Percentiles rank a stretch among this genome's conserved stretches.
Conservation (phyloP, 768 basidiomycete genomes). For the Kwoniella dendrophila region DNA sequence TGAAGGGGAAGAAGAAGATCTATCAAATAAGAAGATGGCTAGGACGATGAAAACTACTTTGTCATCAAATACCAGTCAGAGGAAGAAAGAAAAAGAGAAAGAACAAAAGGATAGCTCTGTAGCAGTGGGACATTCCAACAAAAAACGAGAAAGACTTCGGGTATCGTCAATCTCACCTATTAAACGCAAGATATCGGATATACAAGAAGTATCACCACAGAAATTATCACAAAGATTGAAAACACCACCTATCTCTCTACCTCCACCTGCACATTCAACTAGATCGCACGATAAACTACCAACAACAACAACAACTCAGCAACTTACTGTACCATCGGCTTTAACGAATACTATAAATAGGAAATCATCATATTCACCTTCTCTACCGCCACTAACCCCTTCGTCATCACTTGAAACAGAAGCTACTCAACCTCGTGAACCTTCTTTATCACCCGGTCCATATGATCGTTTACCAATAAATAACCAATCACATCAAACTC, state of each 20-base stretch:
- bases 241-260: neutral
- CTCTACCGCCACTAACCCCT: neutral
- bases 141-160: neutral
- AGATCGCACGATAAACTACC: neutral
- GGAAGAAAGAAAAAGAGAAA: no score
- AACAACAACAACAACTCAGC: neutral
- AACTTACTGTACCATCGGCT: neutral
- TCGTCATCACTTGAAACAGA: conserved; percentile 2
- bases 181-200: no score
- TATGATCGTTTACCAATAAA: neutral
- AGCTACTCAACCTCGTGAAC: conserved; percentile 1
- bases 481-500: neutral
- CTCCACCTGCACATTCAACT: neutral
- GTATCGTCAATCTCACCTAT: neutral
- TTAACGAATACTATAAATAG: neutral
- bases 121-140: neutral
- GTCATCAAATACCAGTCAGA: no score
- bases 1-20: neutral
- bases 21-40: neutral
- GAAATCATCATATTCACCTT: neutral
- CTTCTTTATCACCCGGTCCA: neutral
- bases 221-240: no score
- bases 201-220: no score
- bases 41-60: neutral
- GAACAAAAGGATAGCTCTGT: no score